phyloP scores from a whole-genome alignment of 148 eudicot species.

The Suaeda aralocaspica region DNA sequence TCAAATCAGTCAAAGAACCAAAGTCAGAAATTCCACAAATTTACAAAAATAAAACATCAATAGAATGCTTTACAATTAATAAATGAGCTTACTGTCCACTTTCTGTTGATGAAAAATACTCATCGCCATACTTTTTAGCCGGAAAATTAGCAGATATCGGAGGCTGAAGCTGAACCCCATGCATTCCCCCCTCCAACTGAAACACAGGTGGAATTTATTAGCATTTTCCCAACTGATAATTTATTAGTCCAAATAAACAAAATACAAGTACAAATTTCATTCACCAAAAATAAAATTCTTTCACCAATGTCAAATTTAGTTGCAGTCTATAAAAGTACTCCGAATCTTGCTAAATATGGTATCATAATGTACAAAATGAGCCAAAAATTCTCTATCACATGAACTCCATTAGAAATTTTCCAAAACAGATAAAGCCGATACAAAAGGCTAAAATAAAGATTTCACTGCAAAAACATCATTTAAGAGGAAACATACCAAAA shows the following conservation, averaged over 20 bases:
- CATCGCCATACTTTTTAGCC: slow-evolving; percentile 61
- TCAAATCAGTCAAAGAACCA: no score
- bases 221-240: neutral
- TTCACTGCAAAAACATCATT: neutral
- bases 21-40: neutral
- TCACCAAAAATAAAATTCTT: neutral
- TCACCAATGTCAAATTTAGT: no score
- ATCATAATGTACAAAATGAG: neutral
- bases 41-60: neutral
- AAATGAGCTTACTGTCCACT: slow-evolving; percentile 66
- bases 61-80: neutral
- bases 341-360: neutral
- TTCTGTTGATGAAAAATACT: slow-evolving; percentile 52
- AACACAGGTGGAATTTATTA: slow-evolving; percentile 1
- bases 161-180: slow-evolving; percentile 77
- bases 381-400: neutral
- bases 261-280: neutral
- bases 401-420: slow-evolving; percentile 12
- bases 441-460: neutral
- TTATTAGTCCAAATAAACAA: neutral
- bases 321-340: neutral
- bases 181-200: slow-evolving; percentile 80
- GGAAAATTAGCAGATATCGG: slow-evolving; percentile 66
- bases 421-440: slow-evolving; percentile 18
- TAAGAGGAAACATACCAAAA: neutral